These are phyloP conservation scores for Cicer bijugum DNA, from an alignment of 306 rosid species.

Conservation along the genomic window DNA sequence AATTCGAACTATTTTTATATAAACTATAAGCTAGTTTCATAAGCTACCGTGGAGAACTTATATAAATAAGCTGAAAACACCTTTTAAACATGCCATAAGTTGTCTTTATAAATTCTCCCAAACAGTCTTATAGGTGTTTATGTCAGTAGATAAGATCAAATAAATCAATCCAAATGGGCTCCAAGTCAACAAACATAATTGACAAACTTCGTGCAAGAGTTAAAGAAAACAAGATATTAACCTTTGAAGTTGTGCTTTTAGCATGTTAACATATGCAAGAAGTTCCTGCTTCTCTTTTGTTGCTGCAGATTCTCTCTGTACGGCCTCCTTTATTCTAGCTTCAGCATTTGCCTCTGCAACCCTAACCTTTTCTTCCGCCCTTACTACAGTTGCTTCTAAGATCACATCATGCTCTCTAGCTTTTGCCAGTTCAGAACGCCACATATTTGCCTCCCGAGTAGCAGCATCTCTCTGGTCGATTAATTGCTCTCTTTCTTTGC, in stretches of 20 bases:
- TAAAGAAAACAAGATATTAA: constrained; percentile 49
- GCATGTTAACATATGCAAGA: constrained; percentile 73
- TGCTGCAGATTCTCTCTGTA: constrained; percentile 71
- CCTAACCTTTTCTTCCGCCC: constrained; percentile 95
- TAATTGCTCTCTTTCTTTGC: constrained; percentile 81
- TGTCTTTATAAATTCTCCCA: too few species aligned
- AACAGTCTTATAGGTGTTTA: too few species aligned
- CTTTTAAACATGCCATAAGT: too few species aligned
- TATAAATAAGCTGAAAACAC: too few species aligned
- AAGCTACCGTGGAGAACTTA: too few species aligned
- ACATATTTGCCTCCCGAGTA: constrained; percentile 82
- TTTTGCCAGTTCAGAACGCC: constrained; percentile 97
- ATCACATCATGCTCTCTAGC: constrained; percentile 91
- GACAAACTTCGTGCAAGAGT: constrained; percentile 23
- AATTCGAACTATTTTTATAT: too few species aligned
- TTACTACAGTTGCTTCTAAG: constrained; percentile 81
- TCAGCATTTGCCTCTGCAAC: constrained; percentile 78
- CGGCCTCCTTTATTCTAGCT: constrained; percentile 79
- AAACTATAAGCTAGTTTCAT: too few species aligned
- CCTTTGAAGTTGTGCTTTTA: constrained; percentile 95
- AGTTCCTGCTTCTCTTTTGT: constrained; percentile 85
- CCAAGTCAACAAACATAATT: neutral
- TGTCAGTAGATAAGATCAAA: too few species aligned
- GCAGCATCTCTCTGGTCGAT: constrained; percentile 82
- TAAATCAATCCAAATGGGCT: too few species aligned